Evolutionary conservation across 2,329 filamentous ascomycete genomes (phyloP).

Genomic region (Hyphodiscus sp.): DNA sequence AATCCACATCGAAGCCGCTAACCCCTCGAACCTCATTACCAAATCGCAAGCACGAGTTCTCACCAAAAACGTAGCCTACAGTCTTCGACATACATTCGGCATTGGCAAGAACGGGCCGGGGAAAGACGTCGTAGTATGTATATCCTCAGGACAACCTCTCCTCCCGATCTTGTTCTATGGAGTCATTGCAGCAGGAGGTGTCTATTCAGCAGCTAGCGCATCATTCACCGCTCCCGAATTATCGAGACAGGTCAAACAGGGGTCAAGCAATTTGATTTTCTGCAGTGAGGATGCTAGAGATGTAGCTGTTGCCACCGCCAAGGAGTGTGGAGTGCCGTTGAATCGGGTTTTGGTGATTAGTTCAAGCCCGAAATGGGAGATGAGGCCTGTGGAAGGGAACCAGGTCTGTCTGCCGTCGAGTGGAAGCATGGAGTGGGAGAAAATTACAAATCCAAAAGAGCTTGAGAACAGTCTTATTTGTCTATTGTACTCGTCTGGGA

Average conservation of each 20-base stretch:
- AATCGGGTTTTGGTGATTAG: slow-evolving; percentile 46
- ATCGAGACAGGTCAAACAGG: slow-evolving; percentile 39
- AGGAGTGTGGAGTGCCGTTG: slow-evolving; percentile 38
- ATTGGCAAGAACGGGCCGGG: slow-evolving; percentile 43
- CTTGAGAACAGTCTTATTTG: slow-evolving; percentile 49
- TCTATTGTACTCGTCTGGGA: slow-evolving; percentile 77
- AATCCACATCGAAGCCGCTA: slow-evolving; percentile 50
- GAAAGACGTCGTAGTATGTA: slow-evolving; percentile 48
- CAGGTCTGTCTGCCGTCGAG: slow-evolving; percentile 30
- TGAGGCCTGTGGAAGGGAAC: slow-evolving; percentile 31
- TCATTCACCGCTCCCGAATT: slow-evolving; percentile 45
- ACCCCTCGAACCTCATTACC: slow-evolving; percentile 47
- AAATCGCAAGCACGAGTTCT: slow-evolving; percentile 43
- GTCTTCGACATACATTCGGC: slow-evolving; percentile 46
- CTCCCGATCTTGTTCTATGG: slow-evolving; percentile 41
- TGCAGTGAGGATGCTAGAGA: slow-evolving; percentile 43
- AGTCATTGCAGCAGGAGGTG: slow-evolving; percentile 51
- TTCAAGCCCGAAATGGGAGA: slow-evolving; percentile 30
- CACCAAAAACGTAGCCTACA: slow-evolving; percentile 46
- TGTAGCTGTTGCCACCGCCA: slow-evolving; percentile 42
- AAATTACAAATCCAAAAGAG: slow-evolving; percentile 42
- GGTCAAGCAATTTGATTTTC: slow-evolving; percentile 36
- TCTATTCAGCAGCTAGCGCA: slow-evolving; percentile 50
- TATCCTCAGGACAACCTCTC: slow-evolving; percentile 31
- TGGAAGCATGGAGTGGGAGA: slow-evolving; percentile 43